Conservation (phyloP, 257 asterid genomes). For the Anisodus acutangulus region DNA sequence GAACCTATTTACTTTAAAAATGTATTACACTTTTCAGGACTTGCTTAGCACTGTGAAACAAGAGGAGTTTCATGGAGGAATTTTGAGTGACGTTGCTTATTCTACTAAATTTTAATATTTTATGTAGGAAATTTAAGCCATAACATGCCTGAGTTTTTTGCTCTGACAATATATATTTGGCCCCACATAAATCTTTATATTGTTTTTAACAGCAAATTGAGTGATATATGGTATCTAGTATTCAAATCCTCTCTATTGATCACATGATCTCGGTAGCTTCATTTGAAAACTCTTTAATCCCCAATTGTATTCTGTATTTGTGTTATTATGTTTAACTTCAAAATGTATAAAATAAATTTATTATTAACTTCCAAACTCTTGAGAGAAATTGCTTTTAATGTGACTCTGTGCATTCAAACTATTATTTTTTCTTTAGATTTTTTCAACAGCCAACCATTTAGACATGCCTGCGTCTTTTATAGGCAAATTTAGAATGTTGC, state of each 20-base stretch:
- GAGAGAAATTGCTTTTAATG: neutral
- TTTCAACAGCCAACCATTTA: neutral
- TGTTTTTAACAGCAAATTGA: neutral
- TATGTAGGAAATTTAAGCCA: neutral
- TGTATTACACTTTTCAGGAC: neutral
- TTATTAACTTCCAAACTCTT: neutral
- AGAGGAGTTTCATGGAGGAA: neutral
- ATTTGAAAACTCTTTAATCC: neutral
- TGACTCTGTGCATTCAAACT: neutral
- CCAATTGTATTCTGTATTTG: neutral
- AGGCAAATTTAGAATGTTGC: neutral
- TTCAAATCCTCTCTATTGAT: neutral
- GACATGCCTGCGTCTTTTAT: neutral
- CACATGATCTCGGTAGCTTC: neutral
- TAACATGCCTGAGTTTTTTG: neutral
- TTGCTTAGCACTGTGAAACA: neutral
- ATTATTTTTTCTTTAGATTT: neutral
- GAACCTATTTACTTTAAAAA: neutral
- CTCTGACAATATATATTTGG: neutral
- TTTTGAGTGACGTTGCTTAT: neutral
- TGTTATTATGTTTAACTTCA: neutral
- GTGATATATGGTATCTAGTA: neutral
- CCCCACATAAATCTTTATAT: neutral
- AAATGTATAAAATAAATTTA: neutral
- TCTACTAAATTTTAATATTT: neutral